A percentile compares a stretch with the other conserved stretches of the same genome.
Evolutionary conservation across 345 rosid genomes (phyloP).

Genomic region (thale cress (Arabidopsis thaliana)): TAIR10.1 NC_003074.8:16392501-16393000

Average conservation of each 20-base stretch:
- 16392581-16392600: conserved; percentile 23
- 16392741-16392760: conserved; percentile 25
- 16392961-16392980: conserved; percentile 54
- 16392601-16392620: conserved; percentile 27
- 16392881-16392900: conserved; percentile 56
- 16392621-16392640: conserved; percentile 43
- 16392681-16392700: conserved; percentile 26
- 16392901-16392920: conserved; percentile 39
- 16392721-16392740: conserved; percentile 17
- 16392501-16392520: neutral
- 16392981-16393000: conserved; percentile 41
- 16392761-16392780: conserved; percentile 2
- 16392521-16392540: neutral
- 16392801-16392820: conserved; percentile 25
- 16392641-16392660: conserved; percentile 42
- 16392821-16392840: conserved; percentile 39
- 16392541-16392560: conserved; percentile 40
- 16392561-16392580: conserved; percentile 32
- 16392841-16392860: conserved; percentile 50
- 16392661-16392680: conserved; percentile 35
- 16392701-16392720: conserved; percentile 38
- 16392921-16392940: conserved; percentile 35
- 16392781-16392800: conserved; percentile 13
- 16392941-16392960: conserved; percentile 50
- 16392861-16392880: conserved; percentile 50